Evolutionary conservation across 1,284 basidiomycete species (phyloP).

Genomic region (Tilletiopsis washingtonensis): DNA sequence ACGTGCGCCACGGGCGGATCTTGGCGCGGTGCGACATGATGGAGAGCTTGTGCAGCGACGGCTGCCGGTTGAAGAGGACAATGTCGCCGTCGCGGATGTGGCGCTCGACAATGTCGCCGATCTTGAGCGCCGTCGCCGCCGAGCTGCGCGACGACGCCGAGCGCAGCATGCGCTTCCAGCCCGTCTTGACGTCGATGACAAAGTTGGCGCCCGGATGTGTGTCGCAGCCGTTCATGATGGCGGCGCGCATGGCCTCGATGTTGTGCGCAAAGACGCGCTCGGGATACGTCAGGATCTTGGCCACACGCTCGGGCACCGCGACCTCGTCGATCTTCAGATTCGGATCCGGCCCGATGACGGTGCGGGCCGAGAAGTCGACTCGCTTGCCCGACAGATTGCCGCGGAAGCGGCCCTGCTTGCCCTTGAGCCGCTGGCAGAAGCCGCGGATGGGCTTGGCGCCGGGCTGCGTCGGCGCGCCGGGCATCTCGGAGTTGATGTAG

Average conservation of each 20-base stretch:
- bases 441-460: slow-evolving; percentile 53
- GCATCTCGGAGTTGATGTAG: slow-evolving; percentile 97
- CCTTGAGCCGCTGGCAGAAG: slow-evolving; percentile 95
- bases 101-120: slow-evolving; percentile 85
- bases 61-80: slow-evolving; percentile 97
- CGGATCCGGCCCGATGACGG: slow-evolving; percentile 97
- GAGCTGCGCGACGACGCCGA: slow-evolving; percentile 39
- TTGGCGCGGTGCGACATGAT: slow-evolving; percentile 98
- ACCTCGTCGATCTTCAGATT: slow-evolving; percentile 81
- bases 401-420: slow-evolving; percentile 97
- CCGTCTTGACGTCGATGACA: slow-evolving; percentile 61
- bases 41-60: slow-evolving; percentile 68
- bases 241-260: slow-evolving; percentile 67
- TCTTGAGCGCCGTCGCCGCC: slow-evolving; percentile 63
- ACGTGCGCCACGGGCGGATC: slow-evolving; percentile 92
- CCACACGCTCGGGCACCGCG: slow-evolving; percentile 90
- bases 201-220: slow-evolving; percentile 94
- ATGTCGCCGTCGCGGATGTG: slow-evolving; percentile 95
- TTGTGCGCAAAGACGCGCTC: slow-evolving; percentile 92
- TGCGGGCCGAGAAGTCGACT: slow-evolving; percentile 96
- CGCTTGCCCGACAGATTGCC: slow-evolving; percentile 98
- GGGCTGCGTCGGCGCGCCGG: slow-evolving; percentile 54
- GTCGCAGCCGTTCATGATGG: slow-evolving; percentile 82
- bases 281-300: slow-evolving; percentile 91
- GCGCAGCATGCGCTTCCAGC: slow-evolving; percentile 59